These are phyloP conservation scores for Phaeosphaeriaceae sp. DNA, from an alignment of 2,329 filamentous ascomycete species.

Conservation along the genomic window DNA sequence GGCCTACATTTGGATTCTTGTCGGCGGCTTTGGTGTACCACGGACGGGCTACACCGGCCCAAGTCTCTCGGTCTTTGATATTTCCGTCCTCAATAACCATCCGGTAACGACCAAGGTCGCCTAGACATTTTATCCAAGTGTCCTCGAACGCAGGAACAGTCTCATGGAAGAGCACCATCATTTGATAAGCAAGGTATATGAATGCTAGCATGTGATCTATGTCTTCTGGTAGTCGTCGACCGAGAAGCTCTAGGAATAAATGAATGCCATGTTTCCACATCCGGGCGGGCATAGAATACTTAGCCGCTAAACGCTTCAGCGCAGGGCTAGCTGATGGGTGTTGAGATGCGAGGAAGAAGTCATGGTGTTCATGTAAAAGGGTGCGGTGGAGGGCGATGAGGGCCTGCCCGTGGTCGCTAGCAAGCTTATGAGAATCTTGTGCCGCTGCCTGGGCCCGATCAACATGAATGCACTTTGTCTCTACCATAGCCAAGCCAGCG, in stretches of 20 bases:
- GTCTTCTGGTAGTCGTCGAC: conserved; percentile 73
- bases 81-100: conserved; percentile 93
- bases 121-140: conserved; percentile 93
- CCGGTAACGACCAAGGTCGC: conserved; percentile 81
- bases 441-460: conserved; percentile 66
- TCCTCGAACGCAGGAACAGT: conserved; percentile 83
- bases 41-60: conserved; percentile 77
- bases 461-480: conserved; percentile 85
- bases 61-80: conserved; percentile 74
- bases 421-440: conserved; percentile 57
- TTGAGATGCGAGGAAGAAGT: conserved; percentile 79
- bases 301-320: conserved; percentile 71
- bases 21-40: conserved; percentile 85
- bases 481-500: conserved; percentile 81
- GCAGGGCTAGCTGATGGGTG: conserved; percentile 75
- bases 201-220: conserved; percentile 91
- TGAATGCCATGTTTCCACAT: conserved; percentile 97
- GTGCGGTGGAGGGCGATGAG: conserved; percentile 83
- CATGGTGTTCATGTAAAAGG: conserved; percentile 71
- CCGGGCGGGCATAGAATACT: conserved; percentile 88
- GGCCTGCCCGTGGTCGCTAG: conserved; percentile 78
- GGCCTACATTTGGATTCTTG: conserved; percentile 73
- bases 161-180: conserved; percentile 86
- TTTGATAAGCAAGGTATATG: conserved; percentile 86
- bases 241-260: conserved; percentile 73